A percentile compares a stretch with the other conserved stretches of the same genome.
These are phyloP conservation scores for Heterobasidion parviporum DNA, from an alignment of 1,284 basidiomycete species.

Conservation along the genomic window DNA sequence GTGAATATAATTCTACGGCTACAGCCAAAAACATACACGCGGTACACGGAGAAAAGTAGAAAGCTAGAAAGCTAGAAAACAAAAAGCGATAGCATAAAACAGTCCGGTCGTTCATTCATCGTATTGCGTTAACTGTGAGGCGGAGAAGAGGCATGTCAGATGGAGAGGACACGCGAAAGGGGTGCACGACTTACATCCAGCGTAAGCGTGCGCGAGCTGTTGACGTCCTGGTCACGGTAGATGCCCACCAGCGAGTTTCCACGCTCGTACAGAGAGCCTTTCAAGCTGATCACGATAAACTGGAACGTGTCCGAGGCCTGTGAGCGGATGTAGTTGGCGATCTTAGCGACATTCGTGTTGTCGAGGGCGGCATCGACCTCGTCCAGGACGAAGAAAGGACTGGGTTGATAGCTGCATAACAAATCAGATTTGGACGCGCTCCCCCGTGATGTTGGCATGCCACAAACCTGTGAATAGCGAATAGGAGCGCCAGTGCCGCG, in stretches of 20 bases:
- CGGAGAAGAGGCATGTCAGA: slow-evolving; percentile 1
- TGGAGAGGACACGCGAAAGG: not conserved
- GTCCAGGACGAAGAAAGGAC: slow-evolving; percentile 98
- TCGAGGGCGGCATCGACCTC: slow-evolving; percentile 97
- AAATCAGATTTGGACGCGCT: not conserved
- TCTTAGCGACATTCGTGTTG: slow-evolving; percentile 91
- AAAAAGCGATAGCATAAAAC: not conserved
- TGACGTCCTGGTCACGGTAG: slow-evolving; percentile 88
- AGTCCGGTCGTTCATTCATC: slow-evolving; percentile 19
- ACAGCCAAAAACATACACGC: not conserved
- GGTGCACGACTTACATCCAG: slow-evolving; percentile 64
- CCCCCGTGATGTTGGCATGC: slow-evolving; percentile 4
- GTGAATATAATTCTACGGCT: not conserved
- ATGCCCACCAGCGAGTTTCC: slow-evolving; percentile 91
- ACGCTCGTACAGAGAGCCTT: slow-evolving; percentile 84
- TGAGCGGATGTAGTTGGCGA: slow-evolving; percentile 82
- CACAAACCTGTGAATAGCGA: slow-evolving; percentile 86
- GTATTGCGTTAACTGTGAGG: slow-evolving; percentile 33
- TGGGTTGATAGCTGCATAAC: slow-evolving; percentile 78
- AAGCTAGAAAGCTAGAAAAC: not conserved
- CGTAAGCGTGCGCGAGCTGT: slow-evolving; percentile 84
- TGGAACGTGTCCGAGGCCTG: slow-evolving; percentile 82
- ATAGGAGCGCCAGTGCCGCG: slow-evolving; percentile 90
- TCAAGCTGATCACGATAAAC: slow-evolving; percentile 96
- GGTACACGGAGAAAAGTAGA: not conserved